phyloP scores from a whole-genome alignment of 192 early-diverging fungal species.

The Coemansia sp. region DNA sequence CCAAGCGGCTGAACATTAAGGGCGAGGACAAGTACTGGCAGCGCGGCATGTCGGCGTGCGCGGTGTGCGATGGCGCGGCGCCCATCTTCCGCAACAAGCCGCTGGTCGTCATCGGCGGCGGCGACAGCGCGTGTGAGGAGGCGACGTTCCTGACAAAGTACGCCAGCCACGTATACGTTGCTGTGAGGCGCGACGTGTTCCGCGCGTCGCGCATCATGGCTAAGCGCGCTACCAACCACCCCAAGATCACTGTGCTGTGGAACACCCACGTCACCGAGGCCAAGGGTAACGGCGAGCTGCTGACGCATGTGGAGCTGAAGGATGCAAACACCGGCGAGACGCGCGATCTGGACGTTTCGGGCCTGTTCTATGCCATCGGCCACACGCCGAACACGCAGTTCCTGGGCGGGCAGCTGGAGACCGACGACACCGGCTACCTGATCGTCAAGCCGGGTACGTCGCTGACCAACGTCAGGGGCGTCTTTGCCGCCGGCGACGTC shows the following conservation, averaged over 20 bases:
- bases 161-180: constrained; percentile 89
- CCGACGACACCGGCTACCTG: constrained; percentile 91
- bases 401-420: constrained; percentile 72
- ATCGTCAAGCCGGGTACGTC: constrained; percentile 74
- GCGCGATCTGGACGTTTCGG: constrained; percentile 72
- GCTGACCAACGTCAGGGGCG: constrained; percentile 83
- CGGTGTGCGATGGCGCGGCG: constrained; percentile 97
- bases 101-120: constrained; percentile 93
- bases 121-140: constrained; percentile 96
- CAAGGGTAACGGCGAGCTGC: constrained; percentile 80
- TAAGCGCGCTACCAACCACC: constrained; percentile 74
- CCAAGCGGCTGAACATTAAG: constrained; percentile 83
- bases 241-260: constrained; percentile 92
- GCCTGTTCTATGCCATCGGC: constrained; percentile 98
- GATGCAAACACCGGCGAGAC: constrained; percentile 73
- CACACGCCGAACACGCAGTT: constrained; percentile 84
- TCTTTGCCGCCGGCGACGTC: constrained; percentile 98
- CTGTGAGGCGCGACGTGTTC: constrained; percentile 92
- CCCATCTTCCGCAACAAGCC: constrained; percentile 97
- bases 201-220: constrained; percentile 99
- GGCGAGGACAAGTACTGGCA: constrained; percentile 97
- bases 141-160: constrained; percentile 97
- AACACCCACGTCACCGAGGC: constrained; percentile 83
- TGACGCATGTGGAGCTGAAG: constrained; percentile 70
- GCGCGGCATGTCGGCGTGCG: constrained; percentile 98